Evolutionary conservation across 257 asterid species (phyloP).

Genomic region (Leptodermis oblonga): DNA sequence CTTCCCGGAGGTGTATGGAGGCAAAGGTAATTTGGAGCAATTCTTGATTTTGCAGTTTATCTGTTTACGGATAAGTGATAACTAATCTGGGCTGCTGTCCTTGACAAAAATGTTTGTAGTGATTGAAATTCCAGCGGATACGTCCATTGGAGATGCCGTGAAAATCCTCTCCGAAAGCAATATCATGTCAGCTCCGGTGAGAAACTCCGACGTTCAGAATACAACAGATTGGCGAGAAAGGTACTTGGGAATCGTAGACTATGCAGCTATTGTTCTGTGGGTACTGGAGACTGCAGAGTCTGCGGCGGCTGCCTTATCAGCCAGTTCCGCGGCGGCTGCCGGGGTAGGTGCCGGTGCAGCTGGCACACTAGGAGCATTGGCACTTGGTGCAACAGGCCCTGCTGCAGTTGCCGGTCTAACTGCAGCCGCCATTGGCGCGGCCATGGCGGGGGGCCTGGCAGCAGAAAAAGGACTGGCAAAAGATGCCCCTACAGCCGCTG

Average conservation of each 20-base stretch:
- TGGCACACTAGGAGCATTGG: slow-evolving; percentile 75
- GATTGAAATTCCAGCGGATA: slow-evolving; percentile 68
- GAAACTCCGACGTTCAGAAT: slow-evolving; percentile 40
- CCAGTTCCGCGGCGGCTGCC: slow-evolving; percentile 74
- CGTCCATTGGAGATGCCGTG: slow-evolving; percentile 60
- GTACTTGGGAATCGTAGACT: slow-evolving; percentile 75
- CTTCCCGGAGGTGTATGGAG: slow-evolving; percentile 82
- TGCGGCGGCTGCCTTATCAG: slow-evolving; percentile 79
- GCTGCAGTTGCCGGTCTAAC: slow-evolving; percentile 68
- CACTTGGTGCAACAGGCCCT: slow-evolving; percentile 78
- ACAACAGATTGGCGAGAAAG: slow-evolving; percentile 62
- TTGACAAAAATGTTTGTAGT: slow-evolving; percentile 35
- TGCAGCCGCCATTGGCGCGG: slow-evolving; percentile 78
- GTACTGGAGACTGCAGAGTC: slow-evolving; percentile 73
- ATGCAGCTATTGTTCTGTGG: slow-evolving; percentile 78
- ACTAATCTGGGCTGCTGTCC: background rate
- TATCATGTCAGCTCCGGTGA: slow-evolving; percentile 80
- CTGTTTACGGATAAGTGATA: background rate
- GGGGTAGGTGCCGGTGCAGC: slow-evolving; percentile 80
- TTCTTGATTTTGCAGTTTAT: background rate
- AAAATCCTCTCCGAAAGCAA: slow-evolving; percentile 68
- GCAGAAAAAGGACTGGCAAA: slow-evolving; percentile 61
- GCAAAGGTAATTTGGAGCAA: slow-evolving; percentile 46
- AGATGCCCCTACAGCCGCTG: slow-evolving; percentile 60
- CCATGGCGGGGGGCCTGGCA: slow-evolving; percentile 73